Conservation (phyloP, 331 rosid genomes). For the Rhamnella rubrinervis region DNA sequence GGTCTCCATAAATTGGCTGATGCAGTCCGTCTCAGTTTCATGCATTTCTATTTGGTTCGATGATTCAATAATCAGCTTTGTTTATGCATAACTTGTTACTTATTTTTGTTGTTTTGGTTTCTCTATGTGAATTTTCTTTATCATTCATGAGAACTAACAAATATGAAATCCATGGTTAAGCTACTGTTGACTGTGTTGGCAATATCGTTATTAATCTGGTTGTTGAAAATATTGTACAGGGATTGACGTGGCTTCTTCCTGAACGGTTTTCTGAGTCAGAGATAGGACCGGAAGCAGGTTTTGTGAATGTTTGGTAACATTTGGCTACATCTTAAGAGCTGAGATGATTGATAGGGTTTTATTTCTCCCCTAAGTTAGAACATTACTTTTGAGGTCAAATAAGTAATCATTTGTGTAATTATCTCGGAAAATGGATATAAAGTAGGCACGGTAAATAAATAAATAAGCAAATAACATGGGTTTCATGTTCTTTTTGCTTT, state of each 20-base stretch:
- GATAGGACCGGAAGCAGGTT: slow-evolving; percentile 99
- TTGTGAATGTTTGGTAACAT: slow-evolving; percentile 88
- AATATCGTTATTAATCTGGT: slow-evolving; percentile 19
- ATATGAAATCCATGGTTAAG: neutral
- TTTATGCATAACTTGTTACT: neutral
- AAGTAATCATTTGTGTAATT: neutral
- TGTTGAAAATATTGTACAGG: slow-evolving; percentile 56
- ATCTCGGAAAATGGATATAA: slow-evolving; percentile 7
- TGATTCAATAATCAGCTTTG: neutral
- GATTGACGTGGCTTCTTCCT: slow-evolving; percentile 95
- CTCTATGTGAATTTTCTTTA: neutral
- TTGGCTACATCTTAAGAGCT: slow-evolving; percentile 56
- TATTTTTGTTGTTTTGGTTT: slow-evolving; percentile 4
- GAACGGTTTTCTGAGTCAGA: slow-evolving; percentile 97
- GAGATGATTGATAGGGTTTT: slow-evolving; percentile 20
- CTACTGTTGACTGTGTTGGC: neutral
- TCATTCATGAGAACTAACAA: neutral
- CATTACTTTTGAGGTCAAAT: neutral
- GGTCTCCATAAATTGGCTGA: neutral
- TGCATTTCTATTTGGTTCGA: neutral
- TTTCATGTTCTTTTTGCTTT: too few relatives aligned
- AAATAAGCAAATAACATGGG: too few relatives aligned
- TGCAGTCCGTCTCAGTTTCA: neutral
- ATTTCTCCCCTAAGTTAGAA: neutral
- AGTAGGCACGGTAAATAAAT: too few relatives aligned